These are phyloP conservation scores for Agarophyton chilense DNA, from an alignment of 23 red algal species.

Conservation along the genomic window DNA sequence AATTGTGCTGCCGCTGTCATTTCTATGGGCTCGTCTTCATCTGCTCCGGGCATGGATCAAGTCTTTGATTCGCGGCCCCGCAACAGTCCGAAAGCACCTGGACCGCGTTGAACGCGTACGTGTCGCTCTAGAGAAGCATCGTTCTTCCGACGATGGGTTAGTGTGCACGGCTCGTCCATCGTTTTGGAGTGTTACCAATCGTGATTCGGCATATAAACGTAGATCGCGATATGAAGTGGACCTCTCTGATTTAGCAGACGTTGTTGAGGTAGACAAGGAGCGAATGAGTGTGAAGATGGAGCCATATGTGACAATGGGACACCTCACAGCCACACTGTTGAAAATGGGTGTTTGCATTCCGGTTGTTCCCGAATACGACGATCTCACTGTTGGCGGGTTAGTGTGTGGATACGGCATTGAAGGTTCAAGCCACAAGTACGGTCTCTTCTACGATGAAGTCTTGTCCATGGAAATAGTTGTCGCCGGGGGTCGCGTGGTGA, in stretches of 20 bases:
- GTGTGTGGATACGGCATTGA: constrained; percentile 75
- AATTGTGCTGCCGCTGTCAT: constrained; percentile 69
- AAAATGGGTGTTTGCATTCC: constrained; percentile 63
- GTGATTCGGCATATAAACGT: constrained; percentile 63
- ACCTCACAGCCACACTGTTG: constrained; percentile 64
- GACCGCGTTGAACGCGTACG: constrained; percentile 63
- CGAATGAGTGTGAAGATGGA: constrained; percentile 70
- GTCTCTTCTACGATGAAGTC: constrained; percentile 73
- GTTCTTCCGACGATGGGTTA: constrained; percentile 26
- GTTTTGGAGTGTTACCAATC: constrained; percentile 64
- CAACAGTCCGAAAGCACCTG: constrained; percentile 34
- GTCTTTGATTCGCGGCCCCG: constrained; percentile 39
- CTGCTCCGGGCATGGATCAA: constrained; percentile 47
- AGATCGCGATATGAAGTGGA: constrained; percentile 56
- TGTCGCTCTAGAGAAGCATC: neutral
- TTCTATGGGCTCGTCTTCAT: constrained; percentile 68
- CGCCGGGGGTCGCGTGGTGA: constrained; percentile 27
- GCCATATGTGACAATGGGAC: constrained; percentile 73
- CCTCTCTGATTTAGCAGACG: constrained; percentile 62
- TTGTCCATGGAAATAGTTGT: constrained; percentile 66
- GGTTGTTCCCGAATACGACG: constrained; percentile 73
- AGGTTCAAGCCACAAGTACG: constrained; percentile 80
- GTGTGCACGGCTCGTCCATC: constrained; percentile 67
- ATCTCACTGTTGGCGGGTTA: constrained; percentile 74
- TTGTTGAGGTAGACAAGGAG: constrained; percentile 59